Evolutionary conservation across 768 basidiomycete species (phyloP), one percentile per base, ranked within the genome.

Genomic region (Piloderma croceum): DNA sequence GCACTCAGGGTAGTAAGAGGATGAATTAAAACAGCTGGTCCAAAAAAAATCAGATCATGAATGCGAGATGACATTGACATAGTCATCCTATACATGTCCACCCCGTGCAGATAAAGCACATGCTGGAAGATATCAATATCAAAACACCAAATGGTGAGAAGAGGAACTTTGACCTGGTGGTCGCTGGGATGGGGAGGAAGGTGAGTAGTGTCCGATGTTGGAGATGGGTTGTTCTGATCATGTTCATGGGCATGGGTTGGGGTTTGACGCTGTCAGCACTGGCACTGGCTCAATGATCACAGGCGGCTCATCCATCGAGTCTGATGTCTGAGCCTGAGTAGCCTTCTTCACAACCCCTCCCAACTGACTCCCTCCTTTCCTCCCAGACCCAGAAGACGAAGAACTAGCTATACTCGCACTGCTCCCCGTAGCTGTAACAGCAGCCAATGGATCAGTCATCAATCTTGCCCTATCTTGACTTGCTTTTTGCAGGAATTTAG

Each of bases 231-330:
- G 73, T 53, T 79, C 77, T 24, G 75, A 62, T 50, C 77, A 71
- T 41, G 73, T 69, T 27, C 79, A 73, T 21, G 71, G 49, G 20
- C 80, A 74, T 20, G 79, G 72, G 35, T 71, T 69, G 40, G 63
- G 58, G n/a, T n/a, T n/a, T n/a, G n/a, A n/a, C n/a, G n/a, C n/a
- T n/a, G n/a, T n/a, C n/a, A n/a, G n/a, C n/a, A n/a, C n/a, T n/a
- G n/a, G n/a, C n/a, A n/a, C n/a, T 13, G 78, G 77, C 54, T 85
- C 83, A 41, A 85, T 65, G 48, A 85, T 81, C 34, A 82, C 74
- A 11, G 81, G 82, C 2, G 77, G 64, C 37, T 83, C 78, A 41
- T 74, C 73, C 24, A 55, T 45, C 33, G 51, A 48, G 21, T 57
- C 27, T 9, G 27, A n/a, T n/a, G 33, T 21, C 44, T 44, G 17